Percentiles rank a stretch among this genome's conserved stretches.
Conservation (phyloP, 2,329 filamentous ascomycete species). For the Sporothrix globosa region DNA sequence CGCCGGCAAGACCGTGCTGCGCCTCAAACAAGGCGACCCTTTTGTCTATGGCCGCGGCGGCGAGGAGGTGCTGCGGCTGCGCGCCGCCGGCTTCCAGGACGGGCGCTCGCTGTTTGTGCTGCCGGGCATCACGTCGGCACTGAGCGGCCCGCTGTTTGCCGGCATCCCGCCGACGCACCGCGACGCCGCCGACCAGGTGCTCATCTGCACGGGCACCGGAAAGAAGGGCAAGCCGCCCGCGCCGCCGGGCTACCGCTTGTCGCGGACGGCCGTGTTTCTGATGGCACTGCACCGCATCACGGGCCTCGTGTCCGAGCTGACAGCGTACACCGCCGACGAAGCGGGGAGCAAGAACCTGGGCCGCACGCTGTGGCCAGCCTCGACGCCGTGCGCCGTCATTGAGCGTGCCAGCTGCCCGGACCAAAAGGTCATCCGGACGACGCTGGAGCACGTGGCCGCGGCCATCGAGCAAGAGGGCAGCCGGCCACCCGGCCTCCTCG, state of each 20-base stretch:
- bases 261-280: slow-evolving; percentile 85
- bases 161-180: slow-evolving; percentile 86
- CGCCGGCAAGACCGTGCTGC: slow-evolving; percentile 76
- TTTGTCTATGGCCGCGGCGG: slow-evolving; percentile 95
- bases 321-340: slow-evolving; percentile 47
- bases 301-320: slow-evolving; percentile 73
- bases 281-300: slow-evolving; percentile 90
- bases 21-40: slow-evolving; percentile 94
- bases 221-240: slow-evolving; percentile 80
- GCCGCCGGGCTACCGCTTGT: slow-evolving; percentile 77
- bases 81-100: slow-evolving; percentile 67
- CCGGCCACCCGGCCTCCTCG: slow-evolving; percentile 82
- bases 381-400: slow-evolving; percentile 88
- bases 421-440: slow-evolving; percentile 89
- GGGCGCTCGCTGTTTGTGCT: slow-evolving; percentile 60
- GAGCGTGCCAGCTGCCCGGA: slow-evolving; percentile 93
- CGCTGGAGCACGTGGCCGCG: slow-evolving; percentile 73
- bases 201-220: slow-evolving; percentile 96
- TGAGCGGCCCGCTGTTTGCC: slow-evolving; percentile 86
- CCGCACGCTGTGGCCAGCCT: slow-evolving; percentile 65
- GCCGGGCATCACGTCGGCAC: slow-evolving; percentile 85
- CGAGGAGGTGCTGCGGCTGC: slow-evolving; percentile 88
- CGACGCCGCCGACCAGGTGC: slow-evolving; percentile 85
- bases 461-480: slow-evolving; percentile 90
- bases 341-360: slow-evolving; percentile 37